Evolutionary conservation across 495 filamentous ascomycete genomes (phyloP).

Genomic region (Daldinia childiae): DNA sequence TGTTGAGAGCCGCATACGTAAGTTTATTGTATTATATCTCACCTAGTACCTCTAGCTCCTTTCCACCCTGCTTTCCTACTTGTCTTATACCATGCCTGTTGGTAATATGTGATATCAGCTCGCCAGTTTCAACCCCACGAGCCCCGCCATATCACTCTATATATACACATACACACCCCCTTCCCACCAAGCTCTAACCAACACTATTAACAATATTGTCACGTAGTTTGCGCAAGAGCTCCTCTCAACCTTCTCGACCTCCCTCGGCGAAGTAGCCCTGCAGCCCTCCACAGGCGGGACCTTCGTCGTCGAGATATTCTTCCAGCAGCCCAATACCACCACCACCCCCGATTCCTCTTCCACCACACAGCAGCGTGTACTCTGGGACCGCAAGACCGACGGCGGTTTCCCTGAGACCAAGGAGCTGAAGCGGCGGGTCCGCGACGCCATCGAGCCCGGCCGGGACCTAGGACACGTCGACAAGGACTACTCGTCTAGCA

Average conservation of each 20-base stretch:
- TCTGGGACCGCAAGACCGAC: conserved; percentile 92
- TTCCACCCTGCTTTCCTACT: conserved; percentile 11
- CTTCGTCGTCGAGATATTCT: conserved; percentile 75
- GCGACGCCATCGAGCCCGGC: conserved; percentile 81
- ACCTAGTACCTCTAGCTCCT: conserved; percentile 16
- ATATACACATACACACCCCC: background rate
- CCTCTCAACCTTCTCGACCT: conserved; percentile 89
- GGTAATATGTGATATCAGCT: background rate
- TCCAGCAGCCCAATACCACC: conserved; percentile 34
- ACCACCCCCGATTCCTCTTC: conserved; percentile 1
- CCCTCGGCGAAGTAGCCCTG: conserved; percentile 90
- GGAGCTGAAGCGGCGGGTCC: conserved; percentile 85
- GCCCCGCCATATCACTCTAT: conserved; percentile 6
- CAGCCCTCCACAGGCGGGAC: conserved; percentile 85
- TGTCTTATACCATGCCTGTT: background rate
- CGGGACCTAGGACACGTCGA: conserved; percentile 87
- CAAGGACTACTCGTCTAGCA: conserved; percentile 48
- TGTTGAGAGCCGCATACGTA: conserved; percentile 85
- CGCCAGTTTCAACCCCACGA: conserved; percentile 10
- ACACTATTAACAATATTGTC: background rate
- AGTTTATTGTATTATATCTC: conserved; percentile 44
- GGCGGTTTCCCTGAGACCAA: conserved; percentile 95
- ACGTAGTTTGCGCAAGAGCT: conserved; percentile 92
- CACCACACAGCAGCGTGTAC: conserved; percentile 47
- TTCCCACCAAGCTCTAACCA: background rate